Evolutionary conservation across 441 rosid species (phyloP).

Genomic region (Kokia cookei): DNA sequence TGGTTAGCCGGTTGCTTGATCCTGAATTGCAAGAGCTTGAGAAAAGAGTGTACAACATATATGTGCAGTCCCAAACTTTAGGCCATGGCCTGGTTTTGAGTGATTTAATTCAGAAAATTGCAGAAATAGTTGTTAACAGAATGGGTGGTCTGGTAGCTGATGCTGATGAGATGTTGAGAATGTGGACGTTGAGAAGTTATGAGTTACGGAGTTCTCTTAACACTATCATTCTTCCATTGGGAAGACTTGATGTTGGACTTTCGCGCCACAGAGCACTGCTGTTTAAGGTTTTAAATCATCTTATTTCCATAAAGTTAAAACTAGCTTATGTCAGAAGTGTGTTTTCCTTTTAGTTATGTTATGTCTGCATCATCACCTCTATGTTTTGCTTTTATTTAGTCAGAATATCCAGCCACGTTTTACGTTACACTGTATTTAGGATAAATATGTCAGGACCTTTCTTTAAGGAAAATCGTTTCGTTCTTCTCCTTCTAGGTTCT

Average conservation of each 20-base stretch:
- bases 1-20: slow-evolving; percentile 77
- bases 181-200: slow-evolving; percentile 65
- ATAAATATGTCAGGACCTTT: neutral
- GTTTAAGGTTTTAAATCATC: slow-evolving; percentile 64
- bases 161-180: slow-evolving; percentile 75
- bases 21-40: slow-evolving; percentile 74
- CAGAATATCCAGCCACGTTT: neutral
- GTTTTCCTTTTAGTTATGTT: neutral
- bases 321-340: neutral
- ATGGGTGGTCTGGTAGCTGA: slow-evolving; percentile 94
- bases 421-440: neutral
- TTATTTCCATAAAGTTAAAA: neutral
- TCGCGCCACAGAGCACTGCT: slow-evolving; percentile 97
- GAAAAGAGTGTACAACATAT: slow-evolving; percentile 38
- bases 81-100: slow-evolving; percentile 35
- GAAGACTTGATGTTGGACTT: slow-evolving; percentile 80
- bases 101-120: slow-evolving; percentile 74
- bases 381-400: slow-evolving; percentile 13
- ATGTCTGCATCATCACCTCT: neutral
- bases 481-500: slow-evolving; percentile 57
- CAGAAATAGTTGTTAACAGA: slow-evolving; percentile 75
- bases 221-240: slow-evolving; percentile 80
- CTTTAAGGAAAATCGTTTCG: slow-evolving; percentile 7
- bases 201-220: slow-evolving; percentile 61
- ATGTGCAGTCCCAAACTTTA: slow-evolving; percentile 41